phyloP scores from a whole-genome alignment of 306 rosid species.

The Aeschynomene evenia region DNA sequence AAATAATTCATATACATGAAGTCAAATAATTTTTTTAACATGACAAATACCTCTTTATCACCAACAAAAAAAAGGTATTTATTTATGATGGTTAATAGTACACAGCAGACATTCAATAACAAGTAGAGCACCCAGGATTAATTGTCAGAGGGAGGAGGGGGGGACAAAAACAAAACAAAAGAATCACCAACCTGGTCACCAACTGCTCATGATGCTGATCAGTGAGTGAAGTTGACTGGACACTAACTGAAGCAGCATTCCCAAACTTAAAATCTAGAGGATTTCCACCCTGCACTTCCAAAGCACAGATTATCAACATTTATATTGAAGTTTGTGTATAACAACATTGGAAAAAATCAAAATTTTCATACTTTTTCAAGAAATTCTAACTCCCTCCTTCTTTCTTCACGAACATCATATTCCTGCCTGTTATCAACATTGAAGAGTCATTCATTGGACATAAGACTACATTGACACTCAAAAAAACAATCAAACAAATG shows the following conservation, averaged over 20 bases:
- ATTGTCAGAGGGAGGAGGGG: not conserved
- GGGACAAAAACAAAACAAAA: not conserved
- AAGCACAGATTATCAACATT: slow-evolving; percentile 28
- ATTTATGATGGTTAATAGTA: slow-evolving; percentile 1
- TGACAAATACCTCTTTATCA: no score
- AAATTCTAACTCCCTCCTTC: slow-evolving; percentile 92
- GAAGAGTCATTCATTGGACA: slow-evolving; percentile 22
- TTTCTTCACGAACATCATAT: slow-evolving; percentile 89
- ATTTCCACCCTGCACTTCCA: slow-evolving; percentile 84
- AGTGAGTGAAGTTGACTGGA: slow-evolving; percentile 92
- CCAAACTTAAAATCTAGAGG: slow-evolving; percentile 91
- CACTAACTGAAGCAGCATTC: slow-evolving; percentile 87
- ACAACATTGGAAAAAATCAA: slow-evolving; percentile 28
- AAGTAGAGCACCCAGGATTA: slow-evolving; percentile 13
- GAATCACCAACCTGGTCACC: slow-evolving; percentile 68
- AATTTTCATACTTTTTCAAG: slow-evolving; percentile 81
- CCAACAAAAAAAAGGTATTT: no score
- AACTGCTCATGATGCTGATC: slow-evolving; percentile 92
- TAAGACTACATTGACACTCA: slow-evolving; percentile 11
- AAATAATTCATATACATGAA: no score
- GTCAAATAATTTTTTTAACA: no score
- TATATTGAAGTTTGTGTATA: slow-evolving; percentile 8
- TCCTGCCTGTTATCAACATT: slow-evolving; percentile 79
- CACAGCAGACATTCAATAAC: slow-evolving; percentile 22
- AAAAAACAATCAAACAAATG: slow-evolving; percentile 26